phyloP scores from a whole-genome alignment of 176 grass and related monocot species.

The Miscanthus lutarioriparius region DNA sequence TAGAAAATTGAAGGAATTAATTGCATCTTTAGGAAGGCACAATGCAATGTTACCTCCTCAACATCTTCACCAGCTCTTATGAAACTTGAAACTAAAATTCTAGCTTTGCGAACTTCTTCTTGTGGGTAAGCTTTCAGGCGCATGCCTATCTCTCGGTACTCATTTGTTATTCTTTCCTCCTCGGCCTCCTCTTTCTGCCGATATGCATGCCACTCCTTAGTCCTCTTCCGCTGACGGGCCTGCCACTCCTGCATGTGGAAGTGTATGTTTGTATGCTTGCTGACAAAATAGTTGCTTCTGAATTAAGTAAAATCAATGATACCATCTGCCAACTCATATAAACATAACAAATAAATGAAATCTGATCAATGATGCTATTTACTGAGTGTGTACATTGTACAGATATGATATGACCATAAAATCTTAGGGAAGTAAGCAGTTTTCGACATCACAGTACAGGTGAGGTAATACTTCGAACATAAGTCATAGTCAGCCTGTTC shows the following conservation, averaged over 20 bases:
- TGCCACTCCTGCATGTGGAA: conserved; percentile 79
- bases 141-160: conserved; percentile 89
- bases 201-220: conserved; percentile 86
- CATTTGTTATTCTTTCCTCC: conserved; percentile 67
- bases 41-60: conserved; percentile 59
- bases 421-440: neutral
- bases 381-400: neutral
- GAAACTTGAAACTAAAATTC: conserved; percentile 90
- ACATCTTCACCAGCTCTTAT: conserved; percentile 77
- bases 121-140: conserved; percentile 86
- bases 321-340: neutral
- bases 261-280: neutral
- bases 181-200: conserved; percentile 78
- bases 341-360: conserved; percentile 2
- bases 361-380: neutral
- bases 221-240: conserved; percentile 66
- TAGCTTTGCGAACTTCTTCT: conserved; percentile 86
- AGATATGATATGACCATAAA: neutral
- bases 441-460: neutral
- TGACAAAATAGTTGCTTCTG: conserved; percentile 13
- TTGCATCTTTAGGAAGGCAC: neutral
- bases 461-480: neutral
- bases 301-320: neutral
- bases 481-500: no score
- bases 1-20: neutral